Evolutionary conservation across 2,329 filamentous ascomycete species (phyloP).

Genomic region (Neonectria faginata): DNA sequence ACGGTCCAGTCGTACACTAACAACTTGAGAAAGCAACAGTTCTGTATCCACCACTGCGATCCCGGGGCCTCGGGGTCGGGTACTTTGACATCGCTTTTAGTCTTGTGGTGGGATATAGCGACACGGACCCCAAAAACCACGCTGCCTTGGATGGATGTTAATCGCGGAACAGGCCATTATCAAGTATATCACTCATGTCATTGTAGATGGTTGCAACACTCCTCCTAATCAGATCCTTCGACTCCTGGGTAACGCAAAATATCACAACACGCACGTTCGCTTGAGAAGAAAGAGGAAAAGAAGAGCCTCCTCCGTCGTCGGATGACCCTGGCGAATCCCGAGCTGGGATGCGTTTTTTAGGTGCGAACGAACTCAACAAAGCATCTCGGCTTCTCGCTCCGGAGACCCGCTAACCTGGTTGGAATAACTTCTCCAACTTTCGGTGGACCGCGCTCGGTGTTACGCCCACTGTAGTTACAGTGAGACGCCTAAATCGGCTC

Average conservation of each 20-base stretch:
- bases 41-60: constrained; percentile 8
- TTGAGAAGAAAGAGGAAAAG: no score
- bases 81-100: neutral
- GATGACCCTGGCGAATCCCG: neutral
- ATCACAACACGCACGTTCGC: neutral
- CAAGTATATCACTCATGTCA: constrained; percentile 2
- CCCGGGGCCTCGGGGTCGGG: neutral
- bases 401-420: neutral
- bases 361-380: neutral
- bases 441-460: neutral
- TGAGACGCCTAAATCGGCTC: constrained; percentile 8
- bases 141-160: neutral
- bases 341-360: neutral
- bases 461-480: neutral
- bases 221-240: neutral
- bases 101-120: neutral
- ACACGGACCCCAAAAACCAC: constrained; percentile 5
- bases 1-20: neutral
- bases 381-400: neutral
- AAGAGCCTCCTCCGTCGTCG: constrained; percentile 1
- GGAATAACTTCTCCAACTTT: constrained; percentile 13
- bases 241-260: neutral
- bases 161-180: constrained; percentile 1
- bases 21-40: neutral
- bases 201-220: neutral